Base-by-base conservation (phyloP, 208 protist genomes). In the Leishmania braziliensis region DNA sequence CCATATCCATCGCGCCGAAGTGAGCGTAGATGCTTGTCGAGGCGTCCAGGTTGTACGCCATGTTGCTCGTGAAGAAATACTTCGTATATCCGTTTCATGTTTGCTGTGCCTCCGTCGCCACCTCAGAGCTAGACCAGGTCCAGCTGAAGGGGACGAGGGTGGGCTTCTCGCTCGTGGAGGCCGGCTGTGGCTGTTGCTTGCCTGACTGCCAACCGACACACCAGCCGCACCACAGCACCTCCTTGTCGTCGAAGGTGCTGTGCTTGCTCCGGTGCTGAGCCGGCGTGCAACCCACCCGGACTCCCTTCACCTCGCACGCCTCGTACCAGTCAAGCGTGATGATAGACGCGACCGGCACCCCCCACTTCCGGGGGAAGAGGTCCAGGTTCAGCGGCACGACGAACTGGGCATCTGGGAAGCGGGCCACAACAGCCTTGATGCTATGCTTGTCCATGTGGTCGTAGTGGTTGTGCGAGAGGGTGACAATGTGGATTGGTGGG, bases 391-490 rank as follows among this genome's bases (percentile, higher is more conserved):
- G 82, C 29, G 95, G 95, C 54, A 95, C 86, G 4, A 92, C 88
- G 60, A 92, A 95, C 3, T 56, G 68, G 56, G 79, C 80, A 29
- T 87, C 77, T 20, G 88, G 89, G 80, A 88, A 89, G 39, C 80
- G 84, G 43, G 84, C 58, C 33, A 76, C 73, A 8, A 98, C 29
- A 23, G 80, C 63, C 33, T 65, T 65, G 2, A 96, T 51, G 20
- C 84, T 86, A 0, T 73, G 9, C 83, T 86, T 65, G 80, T 96
- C 90, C 50, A 98, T 86, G 85, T 98, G 94, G 77, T 98, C 95
- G 83, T 95, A 97, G 86, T 98, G 95, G 80, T 96, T 95, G 86
- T 98, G 95, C 46, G 89, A 95, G 33, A 98, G 54, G 39, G 91
- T 78, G 26, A 97, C 86, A 48, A 96, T 90, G 84, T 98, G 88